Evolutionary conservation across 164 flowering plant genomes (phyloP).

Genomic region (Tetrastigma voinierianum): DNA sequence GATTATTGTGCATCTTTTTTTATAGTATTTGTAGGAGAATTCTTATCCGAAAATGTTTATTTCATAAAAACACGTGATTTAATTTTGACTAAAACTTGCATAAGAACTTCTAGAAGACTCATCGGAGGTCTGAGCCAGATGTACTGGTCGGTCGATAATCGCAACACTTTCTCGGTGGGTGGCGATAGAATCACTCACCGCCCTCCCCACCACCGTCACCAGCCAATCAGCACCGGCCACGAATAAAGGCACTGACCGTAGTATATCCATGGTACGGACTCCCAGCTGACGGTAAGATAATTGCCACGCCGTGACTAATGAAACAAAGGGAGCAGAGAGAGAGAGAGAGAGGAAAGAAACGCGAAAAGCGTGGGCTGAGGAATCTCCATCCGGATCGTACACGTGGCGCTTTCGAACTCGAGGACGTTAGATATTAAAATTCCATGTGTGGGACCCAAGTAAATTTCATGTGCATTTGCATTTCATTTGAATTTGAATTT

Average conservation of each 20-base stretch:
- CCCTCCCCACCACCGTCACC: too few relatives aligned
- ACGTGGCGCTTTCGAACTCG: slow-evolving; percentile 8
- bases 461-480: background rate
- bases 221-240: too few relatives aligned
- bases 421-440: slow-evolving; percentile 9
- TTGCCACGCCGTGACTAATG: slow-evolving; percentile 17
- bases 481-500: slow-evolving; percentile 3
- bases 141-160: slow-evolving; percentile 14
- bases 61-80: too few relatives aligned
- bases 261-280: background rate
- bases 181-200: too few relatives aligned
- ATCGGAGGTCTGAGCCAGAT: slow-evolving; percentile 1
- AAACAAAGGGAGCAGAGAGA: slow-evolving; percentile 2
- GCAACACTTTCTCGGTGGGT: slow-evolving; percentile 7
- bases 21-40: too few relatives aligned
- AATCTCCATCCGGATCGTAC: slow-evolving; percentile 13
- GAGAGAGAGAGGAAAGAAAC: slow-evolving; percentile 1
- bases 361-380: slow-evolving; percentile 22
- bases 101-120: slow-evolving; percentile 10
- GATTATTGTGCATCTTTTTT: too few relatives aligned
- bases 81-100: too few relatives aligned
- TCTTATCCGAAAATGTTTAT: too few relatives aligned
- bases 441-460: slow-evolving; percentile 14
- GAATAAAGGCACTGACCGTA: background rate
- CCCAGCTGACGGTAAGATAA: slow-evolving; percentile 7